A percentile compares a stretch with the other conserved stretches of the same genome.
phyloP scores from a whole-genome alignment of 805 yeast genomes.

The Diddensiella caesifluorescens region DNA sequence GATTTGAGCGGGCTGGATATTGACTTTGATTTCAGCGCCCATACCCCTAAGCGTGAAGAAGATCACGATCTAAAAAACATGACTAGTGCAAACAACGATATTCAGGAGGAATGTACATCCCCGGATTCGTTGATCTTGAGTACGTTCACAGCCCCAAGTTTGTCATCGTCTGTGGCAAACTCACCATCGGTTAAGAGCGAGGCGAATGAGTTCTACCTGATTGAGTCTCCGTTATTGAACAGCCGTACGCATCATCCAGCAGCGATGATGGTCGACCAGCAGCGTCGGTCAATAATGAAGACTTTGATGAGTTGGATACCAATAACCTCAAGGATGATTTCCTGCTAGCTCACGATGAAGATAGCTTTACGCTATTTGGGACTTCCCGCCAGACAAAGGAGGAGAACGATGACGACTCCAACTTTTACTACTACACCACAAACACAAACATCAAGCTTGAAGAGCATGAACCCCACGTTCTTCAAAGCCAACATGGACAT shows the following conservation, averaged over 20 bases:
- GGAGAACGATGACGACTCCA: neutral
- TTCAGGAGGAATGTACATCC: conserved; percentile 17
- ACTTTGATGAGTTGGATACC: conserved; percentile 1
- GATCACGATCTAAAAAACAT: neutral
- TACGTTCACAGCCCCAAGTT: conserved; percentile 19
- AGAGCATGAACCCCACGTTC: no score
- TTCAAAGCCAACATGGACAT: conserved; percentile 8
- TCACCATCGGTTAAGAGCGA: conserved; percentile 17
- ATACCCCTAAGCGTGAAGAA: neutral
- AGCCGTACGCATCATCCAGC: conserved; percentile 31
- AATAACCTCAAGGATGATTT: neutral
- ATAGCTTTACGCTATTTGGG: neutral
- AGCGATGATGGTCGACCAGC: conserved; percentile 28
- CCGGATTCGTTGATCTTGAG: conserved; percentile 21
- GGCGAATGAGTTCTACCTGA: conserved; percentile 1
- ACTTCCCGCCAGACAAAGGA: neutral
- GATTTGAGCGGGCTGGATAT: conserved; percentile 19
- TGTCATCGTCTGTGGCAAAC: conserved; percentile 23
- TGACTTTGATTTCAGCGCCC: neutral
- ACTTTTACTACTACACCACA: neutral
- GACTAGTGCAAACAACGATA: neutral
- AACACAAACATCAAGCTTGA: no score
- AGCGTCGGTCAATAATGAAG: conserved; percentile 21
- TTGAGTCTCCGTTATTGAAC: conserved; percentile 11
- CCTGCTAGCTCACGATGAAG: conserved; percentile 4